Evolutionary conservation across 306 rosid genomes (phyloP).

Genomic region (Rubus parviflorus): DNA sequence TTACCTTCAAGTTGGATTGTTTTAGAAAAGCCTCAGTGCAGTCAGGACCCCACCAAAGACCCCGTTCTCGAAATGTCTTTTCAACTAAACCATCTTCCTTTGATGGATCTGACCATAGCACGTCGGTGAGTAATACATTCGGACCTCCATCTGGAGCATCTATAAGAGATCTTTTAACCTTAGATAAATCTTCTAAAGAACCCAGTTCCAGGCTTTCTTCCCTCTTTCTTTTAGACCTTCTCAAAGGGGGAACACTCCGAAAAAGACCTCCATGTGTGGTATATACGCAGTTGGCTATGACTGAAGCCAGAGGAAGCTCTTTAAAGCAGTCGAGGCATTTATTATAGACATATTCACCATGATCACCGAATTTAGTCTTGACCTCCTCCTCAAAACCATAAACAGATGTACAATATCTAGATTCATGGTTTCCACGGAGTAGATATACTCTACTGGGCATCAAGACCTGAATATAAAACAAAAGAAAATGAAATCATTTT

Average conservation of each 20-base stretch:
- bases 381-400: conserved; percentile 86
- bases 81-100: conserved; percentile 63
- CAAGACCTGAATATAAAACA: conserved; percentile 57
- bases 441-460: conserved; percentile 87
- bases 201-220: conserved; percentile 61
- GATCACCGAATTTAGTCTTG: conserved; percentile 59
- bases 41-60: conserved; percentile 93
- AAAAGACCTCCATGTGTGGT: conserved; percentile 91
- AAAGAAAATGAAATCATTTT: conserved; percentile 9
- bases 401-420: conserved; percentile 55
- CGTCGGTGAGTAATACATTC: conserved; percentile 62
- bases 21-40: conserved; percentile 75
- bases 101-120: conserved; percentile 88
- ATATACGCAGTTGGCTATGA: conserved; percentile 69
- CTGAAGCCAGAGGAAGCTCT: conserved; percentile 87
- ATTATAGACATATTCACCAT: conserved; percentile 62
- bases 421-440: conserved; percentile 86
- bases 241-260: conserved; percentile 50
- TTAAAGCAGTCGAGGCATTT: conserved; percentile 77
- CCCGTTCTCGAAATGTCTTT: conserved; percentile 54
- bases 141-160: conserved; percentile 71
- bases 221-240: conserved; percentile 53
- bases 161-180: conserved; percentile 51
- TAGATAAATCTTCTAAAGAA: conserved; percentile 66
- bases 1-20: conserved; percentile 76